Evolutionary conservation across 2,329 filamentous ascomycete genomes (phyloP).

Genomic region (Chaetomiaceae sp.): DNA sequence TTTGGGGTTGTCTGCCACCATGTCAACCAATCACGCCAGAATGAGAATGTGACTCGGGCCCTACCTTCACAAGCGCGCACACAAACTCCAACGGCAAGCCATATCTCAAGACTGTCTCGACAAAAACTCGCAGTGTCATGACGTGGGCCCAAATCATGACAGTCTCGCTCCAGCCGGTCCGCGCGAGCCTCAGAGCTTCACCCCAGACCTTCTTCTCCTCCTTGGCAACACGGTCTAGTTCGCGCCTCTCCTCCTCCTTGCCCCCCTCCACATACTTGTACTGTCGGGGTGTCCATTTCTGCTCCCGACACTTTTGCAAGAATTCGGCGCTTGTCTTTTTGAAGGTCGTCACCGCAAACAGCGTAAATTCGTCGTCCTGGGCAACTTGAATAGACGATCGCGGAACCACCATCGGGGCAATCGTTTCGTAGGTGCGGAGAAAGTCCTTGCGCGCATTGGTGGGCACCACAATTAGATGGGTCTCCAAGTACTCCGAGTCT

Average conservation of each 20-base stretch:
- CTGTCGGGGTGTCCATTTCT: slow-evolving; percentile 90
- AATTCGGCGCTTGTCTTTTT: slow-evolving; percentile 89
- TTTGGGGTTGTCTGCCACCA: slow-evolving; percentile 70
- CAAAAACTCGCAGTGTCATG: slow-evolving; percentile 85
- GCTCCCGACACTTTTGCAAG: slow-evolving; percentile 83
- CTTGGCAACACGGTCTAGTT: slow-evolving; percentile 73
- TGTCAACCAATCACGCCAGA: slow-evolving; percentile 8
- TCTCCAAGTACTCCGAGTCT: slow-evolving; percentile 95
- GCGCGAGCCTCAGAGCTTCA: slow-evolving; percentile 78
- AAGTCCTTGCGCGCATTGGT: slow-evolving; percentile 79
- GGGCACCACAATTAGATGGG: slow-evolving; percentile 87
- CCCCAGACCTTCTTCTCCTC: slow-evolving; percentile 92
- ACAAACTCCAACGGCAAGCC: slow-evolving; percentile 88
- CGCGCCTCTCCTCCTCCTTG: slow-evolving; percentile 80
- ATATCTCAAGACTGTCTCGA: slow-evolving; percentile 96
- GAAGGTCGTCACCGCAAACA: slow-evolving; percentile 87
- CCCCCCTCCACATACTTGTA: slow-evolving; percentile 91
- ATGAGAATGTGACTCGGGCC: slow-evolving; percentile 25
- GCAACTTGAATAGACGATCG: slow-evolving; percentile 76
- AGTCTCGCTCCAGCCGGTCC: slow-evolving; percentile 92
- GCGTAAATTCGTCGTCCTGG: slow-evolving; percentile 81
- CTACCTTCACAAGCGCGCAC: slow-evolving; percentile 76
- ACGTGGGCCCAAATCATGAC: slow-evolving; percentile 97
- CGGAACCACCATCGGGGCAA: slow-evolving; percentile 88
- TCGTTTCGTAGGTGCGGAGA: slow-evolving; percentile 79